Evolutionary conservation across 768 basidiomycete species (phyloP), one percentile per base, ranked within the genome.

Genomic region (Boletus subcaerulescens): DNA sequence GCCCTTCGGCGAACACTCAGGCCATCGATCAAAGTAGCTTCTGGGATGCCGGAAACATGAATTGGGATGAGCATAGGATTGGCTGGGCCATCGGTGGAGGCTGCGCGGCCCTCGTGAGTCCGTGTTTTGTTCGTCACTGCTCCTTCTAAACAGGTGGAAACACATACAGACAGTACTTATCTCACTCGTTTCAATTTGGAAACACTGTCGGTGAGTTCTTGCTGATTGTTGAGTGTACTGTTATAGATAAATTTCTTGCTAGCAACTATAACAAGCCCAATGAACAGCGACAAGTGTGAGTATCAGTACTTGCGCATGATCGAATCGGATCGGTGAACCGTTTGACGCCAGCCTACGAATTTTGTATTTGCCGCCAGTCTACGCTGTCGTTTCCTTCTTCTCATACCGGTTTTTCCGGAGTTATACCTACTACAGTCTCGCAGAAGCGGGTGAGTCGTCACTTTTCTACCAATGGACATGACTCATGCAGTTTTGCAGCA

Each of bases 271-370:
- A 77, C 39, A 85, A 84, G 44, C 87, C 76, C 8, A 69, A 71
- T 39, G 84, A 93, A 66, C 91, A 93, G 67, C 84, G 89, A 49
- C 91, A 93, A 72, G 82, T 92, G 91, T 89, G 64, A 62, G 80
- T 71, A 3, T 45, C 41, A 40, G 24, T 22, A 43, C 33, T 38
- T 45, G 32, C 3, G 29, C 18, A 3, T 15, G 39, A 45, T 45
- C 11, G 18, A 39, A 48, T 43, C 13, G 12, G 31, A 41, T 35
- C 47, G 35, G 52, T 39, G 24, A 46, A 39, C 18, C 33, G 9
- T n/a, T 39, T 38, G 15, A 32, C 47, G 26, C 13, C 64, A 90
- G 87, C 54, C 62, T 91, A n/a, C 84, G 91, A 54, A 83, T 93
- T 44, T 65, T 93, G 58, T 91, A 90, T 62, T 89, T 93, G 90